A percentile compares a stretch with the other conserved stretches of the same genome.
These are phyloP conservation scores for Scenedesmus sp. DNA, from an alignment of 163 green algal species.

Conservation along the genomic window DNA sequence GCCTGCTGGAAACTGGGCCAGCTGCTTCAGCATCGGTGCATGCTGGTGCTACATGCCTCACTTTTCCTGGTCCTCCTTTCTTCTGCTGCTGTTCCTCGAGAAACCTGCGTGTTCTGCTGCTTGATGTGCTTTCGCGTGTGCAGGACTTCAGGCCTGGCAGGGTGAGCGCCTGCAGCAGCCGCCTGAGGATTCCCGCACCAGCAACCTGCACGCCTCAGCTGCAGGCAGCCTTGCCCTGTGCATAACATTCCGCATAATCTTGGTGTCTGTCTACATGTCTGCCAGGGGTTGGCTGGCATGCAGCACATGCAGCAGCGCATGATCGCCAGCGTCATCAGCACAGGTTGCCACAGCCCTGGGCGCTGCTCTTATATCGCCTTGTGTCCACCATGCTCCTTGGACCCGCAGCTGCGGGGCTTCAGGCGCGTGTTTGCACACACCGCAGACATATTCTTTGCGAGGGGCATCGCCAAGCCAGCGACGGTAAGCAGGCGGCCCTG, in stretches of 20 bases:
- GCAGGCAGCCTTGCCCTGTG: no score
- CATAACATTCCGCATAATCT: no score
- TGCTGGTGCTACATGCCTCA: no score
- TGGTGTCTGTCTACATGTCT: no score
- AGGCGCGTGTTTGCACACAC: conserved; percentile 90
- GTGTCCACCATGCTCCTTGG: no score
- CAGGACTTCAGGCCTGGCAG: conserved; percentile 22
- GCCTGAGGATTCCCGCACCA: neutral
- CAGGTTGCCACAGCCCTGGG: no score
- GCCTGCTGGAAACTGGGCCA: no score
- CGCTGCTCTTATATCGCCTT: no score
- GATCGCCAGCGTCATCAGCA: no score
- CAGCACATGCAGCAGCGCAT: neutral
- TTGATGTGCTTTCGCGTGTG: neutral
- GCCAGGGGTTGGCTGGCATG: neutral
- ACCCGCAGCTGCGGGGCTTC: conserved; percentile 79
- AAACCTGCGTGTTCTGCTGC: neutral
- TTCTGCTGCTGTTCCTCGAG: neutral
- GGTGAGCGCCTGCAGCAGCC: neutral
- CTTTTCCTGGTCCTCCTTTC: neutral
- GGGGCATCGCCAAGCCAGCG: conserved; percentile 86
- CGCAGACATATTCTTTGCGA: conserved; percentile 87
- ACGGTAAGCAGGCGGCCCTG: conserved; percentile 69
- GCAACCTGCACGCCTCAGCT: no score
- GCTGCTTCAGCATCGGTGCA: no score